Evolutionary conservation across 352 stramenopile genomes (phyloP).

Genomic region (Pythium brassicae): DNA sequence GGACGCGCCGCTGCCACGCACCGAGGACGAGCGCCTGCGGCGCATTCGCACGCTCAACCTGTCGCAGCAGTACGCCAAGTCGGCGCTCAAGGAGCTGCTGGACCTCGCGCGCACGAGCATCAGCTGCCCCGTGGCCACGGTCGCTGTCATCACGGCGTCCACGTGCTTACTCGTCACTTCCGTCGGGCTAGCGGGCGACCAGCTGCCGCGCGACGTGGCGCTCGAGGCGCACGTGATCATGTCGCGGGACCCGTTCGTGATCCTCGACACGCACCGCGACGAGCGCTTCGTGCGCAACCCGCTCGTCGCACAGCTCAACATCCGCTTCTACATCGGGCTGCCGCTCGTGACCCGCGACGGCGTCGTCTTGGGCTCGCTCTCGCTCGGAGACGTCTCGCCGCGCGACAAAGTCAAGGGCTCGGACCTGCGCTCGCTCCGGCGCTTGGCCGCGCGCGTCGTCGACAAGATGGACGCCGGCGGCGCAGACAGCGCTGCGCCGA

Average conservation of each 20-base stretch:
- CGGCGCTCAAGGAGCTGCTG: conserved; percentile 65
- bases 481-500: conserved; percentile 4
- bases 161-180: conserved; percentile 77
- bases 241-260: conserved; percentile 58
- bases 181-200: conserved; percentile 67
- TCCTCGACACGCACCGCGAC: conserved; percentile 75
- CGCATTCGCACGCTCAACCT: conserved; percentile 67
- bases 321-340: conserved; percentile 77
- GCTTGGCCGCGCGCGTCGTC: conserved; percentile 64
- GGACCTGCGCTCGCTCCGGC: conserved; percentile 62
- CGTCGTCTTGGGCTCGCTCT: conserved; percentile 66
- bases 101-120: conserved; percentile 67
- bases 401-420: conserved; percentile 59
- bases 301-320: conserved; percentile 58
- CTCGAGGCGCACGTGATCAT: conserved; percentile 77
- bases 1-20: conserved; percentile 53
- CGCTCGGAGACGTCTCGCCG: conserved; percentile 58
- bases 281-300: conserved; percentile 77
- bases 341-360: conserved; percentile 69
- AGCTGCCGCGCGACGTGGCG: conserved; percentile 71
- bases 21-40: conserved; percentile 49
- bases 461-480: conserved; percentile 67
- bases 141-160: conserved; percentile 65
- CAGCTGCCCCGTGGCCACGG: conserved; percentile 60
- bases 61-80: conserved; percentile 73